Evolutionary conservation across 169 alveolate genomes (phyloP).

Genomic region (Plasmodium inui): DNA sequence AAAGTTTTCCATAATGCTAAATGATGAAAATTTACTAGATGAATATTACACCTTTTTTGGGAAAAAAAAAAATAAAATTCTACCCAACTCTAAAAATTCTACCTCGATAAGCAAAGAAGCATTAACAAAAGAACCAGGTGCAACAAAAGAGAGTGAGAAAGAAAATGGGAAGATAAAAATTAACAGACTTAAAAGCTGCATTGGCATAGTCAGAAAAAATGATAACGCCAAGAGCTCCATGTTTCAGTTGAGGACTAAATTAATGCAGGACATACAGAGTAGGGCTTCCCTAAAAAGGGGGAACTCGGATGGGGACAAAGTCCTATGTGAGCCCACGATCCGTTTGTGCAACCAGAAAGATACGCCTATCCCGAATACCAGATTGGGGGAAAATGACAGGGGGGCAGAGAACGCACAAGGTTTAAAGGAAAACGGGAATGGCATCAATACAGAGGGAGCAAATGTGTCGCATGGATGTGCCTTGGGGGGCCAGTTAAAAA

Average conservation of each 20-base stretch:
- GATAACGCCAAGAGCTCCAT: constrained; percentile 24
- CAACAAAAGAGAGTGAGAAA: not conserved
- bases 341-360: not conserved
- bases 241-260: constrained; percentile 48
- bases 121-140: not conserved
- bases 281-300: not conserved
- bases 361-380: not conserved
- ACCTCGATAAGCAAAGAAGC: not conserved
- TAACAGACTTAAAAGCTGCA: constrained; percentile 19
- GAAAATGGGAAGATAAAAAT: not conserved
- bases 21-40: constrained; percentile 64
- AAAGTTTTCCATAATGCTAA: constrained; percentile 64
- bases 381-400: not conserved
- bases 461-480: not conserved
- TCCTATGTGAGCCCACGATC: not conserved
- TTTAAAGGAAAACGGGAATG: not conserved
- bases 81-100: not conserved
- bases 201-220: constrained; percentile 10
- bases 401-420: not conserved
- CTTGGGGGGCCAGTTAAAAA: not conserved
- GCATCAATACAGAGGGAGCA: not conserved
- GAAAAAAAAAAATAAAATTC: constrained; percentile 37
- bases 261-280: constrained; percentile 42
- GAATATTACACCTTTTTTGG: constrained; percentile 63
- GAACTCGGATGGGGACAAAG: not conserved